These are phyloP conservation scores for Alternaria angustiovoidea DNA, from an alignment of 2,329 filamentous ascomycete species.

Conservation along the genomic window DNA sequence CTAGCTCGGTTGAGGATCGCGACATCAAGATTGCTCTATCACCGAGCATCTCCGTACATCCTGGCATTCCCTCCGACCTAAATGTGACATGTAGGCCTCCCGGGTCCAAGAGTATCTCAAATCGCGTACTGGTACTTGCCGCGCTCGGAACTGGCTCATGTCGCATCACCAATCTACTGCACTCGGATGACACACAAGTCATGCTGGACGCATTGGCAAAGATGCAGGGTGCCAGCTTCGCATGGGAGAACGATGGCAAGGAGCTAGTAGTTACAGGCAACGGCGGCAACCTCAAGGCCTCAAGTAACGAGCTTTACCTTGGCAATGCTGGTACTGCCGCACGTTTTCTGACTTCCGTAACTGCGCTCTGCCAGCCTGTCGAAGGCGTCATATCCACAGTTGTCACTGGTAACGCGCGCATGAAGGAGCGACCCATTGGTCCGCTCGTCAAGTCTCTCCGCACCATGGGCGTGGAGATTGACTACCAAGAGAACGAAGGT, in stretches of 20 bases:
- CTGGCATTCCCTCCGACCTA: conserved; percentile 72
- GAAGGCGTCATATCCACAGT: conserved; percentile 71
- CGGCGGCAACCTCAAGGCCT: conserved; percentile 83
- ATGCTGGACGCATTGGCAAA: conserved; percentile 93
- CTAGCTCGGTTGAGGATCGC: conserved; percentile 86
- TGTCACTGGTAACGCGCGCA: conserved; percentile 91
- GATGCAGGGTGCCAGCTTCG: conserved; percentile 85
- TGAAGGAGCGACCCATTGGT: conserved; percentile 95
- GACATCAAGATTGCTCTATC: conserved; percentile 86
- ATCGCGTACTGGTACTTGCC: conserved; percentile 91
- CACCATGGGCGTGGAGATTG: conserved; percentile 84
- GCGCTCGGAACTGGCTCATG: conserved; percentile 87
- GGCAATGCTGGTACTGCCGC: conserved; percentile 97
- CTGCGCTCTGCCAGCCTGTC: conserved; percentile 78
- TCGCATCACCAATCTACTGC: conserved; percentile 88
- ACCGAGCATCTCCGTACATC: conserved; percentile 75
- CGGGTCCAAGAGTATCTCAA: conserved; percentile 97
- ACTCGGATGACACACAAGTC: conserved; percentile 96
- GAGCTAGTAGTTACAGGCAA: conserved; percentile 88
- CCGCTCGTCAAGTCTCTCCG: conserved; percentile 89
- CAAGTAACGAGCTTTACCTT: conserved; percentile 80
- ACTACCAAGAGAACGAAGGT: conserved; percentile 83
- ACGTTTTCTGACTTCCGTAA: conserved; percentile 91
- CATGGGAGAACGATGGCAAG: conserved; percentile 95
- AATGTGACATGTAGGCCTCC: conserved; percentile 84